Evolutionary conservation across 352 stramenopile species (phyloP).

Genomic region (Aphanomyces cochlioides): DNA sequence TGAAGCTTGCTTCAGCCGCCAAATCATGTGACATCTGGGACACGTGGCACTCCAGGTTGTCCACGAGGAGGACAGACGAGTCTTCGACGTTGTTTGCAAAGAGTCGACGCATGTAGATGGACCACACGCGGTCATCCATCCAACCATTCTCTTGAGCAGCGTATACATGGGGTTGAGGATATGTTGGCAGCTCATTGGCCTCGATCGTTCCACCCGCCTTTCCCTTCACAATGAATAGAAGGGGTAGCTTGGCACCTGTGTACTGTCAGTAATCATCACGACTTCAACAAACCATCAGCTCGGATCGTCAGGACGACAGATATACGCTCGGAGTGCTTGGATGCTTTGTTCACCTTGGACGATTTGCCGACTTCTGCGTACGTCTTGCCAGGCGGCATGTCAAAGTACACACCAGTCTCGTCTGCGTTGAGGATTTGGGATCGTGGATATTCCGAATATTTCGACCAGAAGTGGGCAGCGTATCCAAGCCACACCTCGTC

Average conservation of each 20-base stretch:
- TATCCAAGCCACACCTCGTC: not conserved
- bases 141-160: conserved; percentile 11
- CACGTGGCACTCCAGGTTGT: too few relatives aligned
- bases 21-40: too few relatives aligned
- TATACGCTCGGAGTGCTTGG: not conserved
- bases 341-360: not conserved
- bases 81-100: not conserved
- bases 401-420: not conserved
- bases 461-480: not conserved
- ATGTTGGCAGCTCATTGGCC: not conserved
- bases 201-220: conserved; percentile 18
- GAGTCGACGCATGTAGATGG: conserved; percentile 11
- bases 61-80: too few relatives aligned
- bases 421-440: not conserved
- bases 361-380: not conserved
- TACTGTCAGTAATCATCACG: not conserved
- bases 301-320: not conserved
- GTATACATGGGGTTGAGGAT: conserved; percentile 7
- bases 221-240: conserved; percentile 4
- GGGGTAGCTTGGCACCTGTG: not conserved
- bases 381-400: not conserved
- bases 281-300: not conserved
- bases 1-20: too few relatives aligned
- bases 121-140: conserved; percentile 11
- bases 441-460: not conserved